A percentile compares a stretch with the other conserved stretches of the same genome.
Conservation (phyloP, 2,329 filamentous ascomycete genomes). For the Didymella sp. region DNA sequence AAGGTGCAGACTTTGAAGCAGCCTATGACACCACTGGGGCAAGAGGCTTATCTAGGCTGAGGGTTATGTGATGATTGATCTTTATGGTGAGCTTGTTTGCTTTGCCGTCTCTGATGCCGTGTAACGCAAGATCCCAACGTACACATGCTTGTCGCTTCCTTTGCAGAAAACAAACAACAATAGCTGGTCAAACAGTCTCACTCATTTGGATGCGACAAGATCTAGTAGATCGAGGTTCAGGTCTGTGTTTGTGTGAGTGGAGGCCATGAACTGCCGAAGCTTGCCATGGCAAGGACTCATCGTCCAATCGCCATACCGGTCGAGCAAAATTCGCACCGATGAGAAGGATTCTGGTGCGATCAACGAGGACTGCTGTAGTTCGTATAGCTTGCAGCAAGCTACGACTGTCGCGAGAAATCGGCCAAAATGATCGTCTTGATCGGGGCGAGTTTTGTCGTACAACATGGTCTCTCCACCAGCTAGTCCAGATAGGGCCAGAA, state of each 20-base stretch:
- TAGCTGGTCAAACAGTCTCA: conserved; percentile 16
- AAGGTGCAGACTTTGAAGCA: conserved; percentile 10
- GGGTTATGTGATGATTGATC: conserved; percentile 25
- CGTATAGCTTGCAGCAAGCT: conserved; percentile 3
- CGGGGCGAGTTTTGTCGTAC: conserved; percentile 17
- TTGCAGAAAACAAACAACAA: conserved; percentile 26
- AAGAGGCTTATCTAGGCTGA: conserved; percentile 27
- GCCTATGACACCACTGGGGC: conserved; percentile 24
- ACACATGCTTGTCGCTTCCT: conserved; percentile 17
- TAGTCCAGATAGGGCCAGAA: conserved; percentile 14
- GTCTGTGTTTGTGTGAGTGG: not conserved
- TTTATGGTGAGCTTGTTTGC: conserved; percentile 23
- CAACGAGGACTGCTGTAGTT: not conserved
- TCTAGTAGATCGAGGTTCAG: not conserved
- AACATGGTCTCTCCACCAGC: conserved; percentile 21
- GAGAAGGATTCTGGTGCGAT: conserved; percentile 6
- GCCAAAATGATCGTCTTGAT: conserved; percentile 11
- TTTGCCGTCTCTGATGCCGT: conserved; percentile 27
- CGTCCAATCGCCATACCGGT: not conserved
- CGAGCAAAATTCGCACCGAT: not conserved
- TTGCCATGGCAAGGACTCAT: not conserved
- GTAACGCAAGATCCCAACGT: conserved; percentile 25
- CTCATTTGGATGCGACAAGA: conserved; percentile 4
- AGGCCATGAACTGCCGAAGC: not conserved
- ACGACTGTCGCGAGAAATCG: conserved; percentile 9